These are phyloP conservation scores for Kokia cookei DNA, from an alignment of 441 rosid species.

Conservation along the genomic window DNA sequence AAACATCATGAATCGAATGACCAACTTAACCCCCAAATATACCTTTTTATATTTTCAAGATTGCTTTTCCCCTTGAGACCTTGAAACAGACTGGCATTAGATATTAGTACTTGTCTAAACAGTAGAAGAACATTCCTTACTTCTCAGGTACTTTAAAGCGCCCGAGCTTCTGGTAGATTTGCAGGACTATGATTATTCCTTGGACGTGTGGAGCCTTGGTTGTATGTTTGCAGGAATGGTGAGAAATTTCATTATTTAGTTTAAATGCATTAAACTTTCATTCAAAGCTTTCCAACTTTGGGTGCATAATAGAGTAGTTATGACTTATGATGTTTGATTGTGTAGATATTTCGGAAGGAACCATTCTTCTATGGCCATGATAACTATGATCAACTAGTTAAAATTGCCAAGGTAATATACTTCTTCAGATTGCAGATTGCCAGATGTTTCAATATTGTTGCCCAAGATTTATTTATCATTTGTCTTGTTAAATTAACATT, in stretches of 20 bases:
- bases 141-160: slow-evolving; percentile 40
- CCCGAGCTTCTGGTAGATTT: slow-evolving; percentile 94
- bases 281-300: neutral
- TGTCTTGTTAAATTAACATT: neutral
- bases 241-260: slow-evolving; percentile 18
- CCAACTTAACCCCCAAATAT: neutral
- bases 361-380: slow-evolving; percentile 98
- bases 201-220: slow-evolving; percentile 98
- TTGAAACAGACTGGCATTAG: neutral
- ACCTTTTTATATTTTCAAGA: neutral
- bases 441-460: neutral
- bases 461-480: neutral
- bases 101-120: neutral
- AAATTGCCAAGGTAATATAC: slow-evolving; percentile 79
- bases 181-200: slow-evolving; percentile 94
- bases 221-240: slow-evolving; percentile 60
- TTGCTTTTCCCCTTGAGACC: neutral
- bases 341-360: slow-evolving; percentile 89
- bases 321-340: neutral
- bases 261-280: neutral
- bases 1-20: neutral
- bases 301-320: neutral
- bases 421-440: neutral
- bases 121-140: neutral
- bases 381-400: slow-evolving; percentile 95